Conservation (phyloP, 140 eudicot species). For the Stevia rebaudiana region DNA sequence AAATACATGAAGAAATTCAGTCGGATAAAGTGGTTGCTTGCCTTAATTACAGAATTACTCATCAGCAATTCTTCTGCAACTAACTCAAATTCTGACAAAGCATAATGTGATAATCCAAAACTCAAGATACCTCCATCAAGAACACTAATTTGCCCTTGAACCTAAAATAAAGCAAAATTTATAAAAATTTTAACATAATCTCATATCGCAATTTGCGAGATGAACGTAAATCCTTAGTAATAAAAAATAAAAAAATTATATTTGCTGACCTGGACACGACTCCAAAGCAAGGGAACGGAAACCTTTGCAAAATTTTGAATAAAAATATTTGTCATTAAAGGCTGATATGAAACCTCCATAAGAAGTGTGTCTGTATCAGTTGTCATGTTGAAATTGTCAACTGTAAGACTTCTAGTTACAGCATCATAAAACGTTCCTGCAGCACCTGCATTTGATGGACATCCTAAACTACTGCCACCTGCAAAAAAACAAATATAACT, state of each 20-base stretch:
- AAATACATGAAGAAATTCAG: neutral
- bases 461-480: slow-evolving; percentile 95
- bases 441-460: slow-evolving; percentile 88
- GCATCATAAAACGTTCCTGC: slow-evolving; percentile 96
- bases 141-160: slow-evolving; percentile 91
- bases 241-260: neutral
- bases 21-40: slow-evolving; percentile 22
- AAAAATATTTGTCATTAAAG: slow-evolving; percentile 81
- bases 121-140: slow-evolving; percentile 70
- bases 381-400: slow-evolving; percentile 73
- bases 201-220: slow-evolving; percentile 10
- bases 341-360: slow-evolving; percentile 85
- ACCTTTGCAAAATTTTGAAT: slow-evolving; percentile 69
- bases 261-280: slow-evolving; percentile 89
- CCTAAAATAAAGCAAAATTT: slow-evolving; percentile 40
- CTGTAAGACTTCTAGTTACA: slow-evolving; percentile 85
- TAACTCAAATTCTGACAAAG: slow-evolving; percentile 89
- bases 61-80: slow-evolving; percentile 92
- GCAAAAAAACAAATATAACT: slow-evolving; percentile 21
- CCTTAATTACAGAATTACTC: slow-evolving; percentile 91
- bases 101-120: slow-evolving; percentile 86
- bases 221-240: neutral
- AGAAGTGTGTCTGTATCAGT: slow-evolving; percentile 85
- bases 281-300: slow-evolving; percentile 97
- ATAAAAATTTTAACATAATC: slow-evolving; percentile 1